Conservation (phyloP, 2,329 filamentous ascomycete species). For the Boeremia exigua region DNA sequence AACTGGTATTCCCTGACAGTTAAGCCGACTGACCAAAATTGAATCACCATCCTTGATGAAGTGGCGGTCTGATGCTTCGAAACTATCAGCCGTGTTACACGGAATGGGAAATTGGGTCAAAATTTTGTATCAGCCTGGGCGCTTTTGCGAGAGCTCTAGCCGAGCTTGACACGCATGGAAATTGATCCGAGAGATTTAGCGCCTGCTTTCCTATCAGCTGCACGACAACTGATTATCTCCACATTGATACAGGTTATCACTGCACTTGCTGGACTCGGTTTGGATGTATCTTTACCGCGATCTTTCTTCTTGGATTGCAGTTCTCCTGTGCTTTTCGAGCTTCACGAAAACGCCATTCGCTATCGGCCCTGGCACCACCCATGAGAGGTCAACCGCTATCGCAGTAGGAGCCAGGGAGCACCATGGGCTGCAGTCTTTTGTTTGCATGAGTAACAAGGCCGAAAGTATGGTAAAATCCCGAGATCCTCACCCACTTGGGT, state of each 20-base stretch:
- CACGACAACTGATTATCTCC: background rate
- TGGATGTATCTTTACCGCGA: background rate
- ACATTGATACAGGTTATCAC: background rate
- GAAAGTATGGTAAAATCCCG: background rate
- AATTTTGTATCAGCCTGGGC: background rate
- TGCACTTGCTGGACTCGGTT: background rate
- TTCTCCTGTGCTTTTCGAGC: no score
- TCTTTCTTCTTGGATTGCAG: background rate
- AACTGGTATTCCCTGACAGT: background rate
- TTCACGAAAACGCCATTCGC: no score
- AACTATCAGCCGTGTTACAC: conserved; percentile 4
- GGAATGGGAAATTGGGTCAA: background rate
- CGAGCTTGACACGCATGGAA: conserved; percentile 5
- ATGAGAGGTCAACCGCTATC: no score
- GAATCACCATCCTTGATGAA: background rate
- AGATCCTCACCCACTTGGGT: background rate
- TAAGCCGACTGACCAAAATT: background rate
- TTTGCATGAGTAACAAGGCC: background rate
- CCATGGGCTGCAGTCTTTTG: no score
- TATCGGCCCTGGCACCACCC: no score
- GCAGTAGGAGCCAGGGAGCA: no score
- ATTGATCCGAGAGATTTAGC: conserved; percentile 6
- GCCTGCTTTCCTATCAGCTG: background rate
- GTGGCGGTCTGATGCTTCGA: background rate
- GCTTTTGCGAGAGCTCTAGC: background rate